A percentile compares a stretch with the other conserved stretches of the same genome.
phyloP scores from a whole-genome alignment of 192 early-diverging fungal genomes.

The Phlyctochytrium planicorne region DNA sequence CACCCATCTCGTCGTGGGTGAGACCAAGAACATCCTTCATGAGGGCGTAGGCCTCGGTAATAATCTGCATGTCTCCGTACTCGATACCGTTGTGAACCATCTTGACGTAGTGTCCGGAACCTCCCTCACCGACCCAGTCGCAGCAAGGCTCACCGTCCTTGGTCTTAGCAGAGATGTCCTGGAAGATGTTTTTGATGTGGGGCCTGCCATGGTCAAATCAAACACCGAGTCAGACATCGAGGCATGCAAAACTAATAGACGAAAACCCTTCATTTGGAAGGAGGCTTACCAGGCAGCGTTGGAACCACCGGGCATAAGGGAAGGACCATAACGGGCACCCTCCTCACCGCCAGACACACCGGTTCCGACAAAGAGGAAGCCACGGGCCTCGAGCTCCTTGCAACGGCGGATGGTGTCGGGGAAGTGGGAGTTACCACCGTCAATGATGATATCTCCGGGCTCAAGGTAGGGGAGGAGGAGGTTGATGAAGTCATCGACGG shows the following conservation, averaged over 20 bases:
- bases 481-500: constrained; percentile 95
- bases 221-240: neutral
- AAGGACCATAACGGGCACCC: constrained; percentile 95
- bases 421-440: constrained; percentile 99
- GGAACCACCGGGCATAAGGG: constrained; percentile 97
- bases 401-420: constrained; percentile 90
- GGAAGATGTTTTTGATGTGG: constrained; percentile 94
- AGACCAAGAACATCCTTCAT: constrained; percentile 85
- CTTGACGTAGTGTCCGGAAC: constrained; percentile 99
- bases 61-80: constrained; percentile 99
- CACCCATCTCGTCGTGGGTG: constrained; percentile 82
- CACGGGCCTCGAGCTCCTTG: constrained; percentile 86
- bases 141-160: constrained; percentile 88
- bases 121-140: constrained; percentile 98
- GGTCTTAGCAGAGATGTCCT: constrained; percentile 89
- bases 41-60: constrained; percentile 93
- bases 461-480: constrained; percentile 86
- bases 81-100: constrained; percentile 99
- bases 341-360: constrained; percentile 99
- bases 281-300: constrained; percentile 78
- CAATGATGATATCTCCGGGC: constrained; percentile 91
- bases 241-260: neutral
- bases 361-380: constrained; percentile 91
- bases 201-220: constrained; percentile 46
- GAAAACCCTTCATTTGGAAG: neutral